phyloP scores from a whole-genome alignment of 2,329 filamentous ascomycete species.

The Trichoderma koningii region DNA sequence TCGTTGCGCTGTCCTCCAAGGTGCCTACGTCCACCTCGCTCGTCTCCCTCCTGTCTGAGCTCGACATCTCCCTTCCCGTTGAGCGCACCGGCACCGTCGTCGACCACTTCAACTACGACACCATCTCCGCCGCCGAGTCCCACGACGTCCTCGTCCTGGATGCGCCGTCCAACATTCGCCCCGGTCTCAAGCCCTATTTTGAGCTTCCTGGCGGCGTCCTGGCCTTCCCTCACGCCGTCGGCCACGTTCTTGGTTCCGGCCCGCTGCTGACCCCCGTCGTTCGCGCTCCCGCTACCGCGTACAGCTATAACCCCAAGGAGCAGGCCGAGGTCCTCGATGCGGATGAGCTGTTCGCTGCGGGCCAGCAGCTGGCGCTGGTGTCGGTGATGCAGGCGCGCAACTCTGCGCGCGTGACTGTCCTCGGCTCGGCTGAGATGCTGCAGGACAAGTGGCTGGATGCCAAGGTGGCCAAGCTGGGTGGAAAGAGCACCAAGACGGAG shows the following conservation, averaged over 20 bases:
- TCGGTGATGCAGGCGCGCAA: slow-evolving; percentile 89
- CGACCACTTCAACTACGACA: slow-evolving; percentile 95
- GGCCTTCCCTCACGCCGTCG: slow-evolving; percentile 79
- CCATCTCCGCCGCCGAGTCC: slow-evolving; percentile 70
- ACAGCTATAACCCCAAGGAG: slow-evolving; percentile 93
- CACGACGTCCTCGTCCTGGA: slow-evolving; percentile 87
- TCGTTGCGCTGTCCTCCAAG: slow-evolving; percentile 78
- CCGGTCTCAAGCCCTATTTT: slow-evolving; percentile 78
- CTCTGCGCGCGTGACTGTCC: slow-evolving; percentile 81
- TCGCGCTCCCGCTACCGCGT: slow-evolving; percentile 79
- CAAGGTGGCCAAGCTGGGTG: slow-evolving; percentile 65
- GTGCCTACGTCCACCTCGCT: slow-evolving; percentile 70
- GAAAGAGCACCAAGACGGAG: slow-evolving; percentile 60
- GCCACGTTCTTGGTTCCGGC: slow-evolving; percentile 77
- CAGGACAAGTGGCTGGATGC: slow-evolving; percentile 87
- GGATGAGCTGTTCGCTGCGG: slow-evolving; percentile 83
- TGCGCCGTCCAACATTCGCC: slow-evolving; percentile 63
- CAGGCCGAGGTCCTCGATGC: slow-evolving; percentile 63
- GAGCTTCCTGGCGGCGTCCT: slow-evolving; percentile 57
- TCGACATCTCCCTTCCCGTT: slow-evolving; percentile 83
- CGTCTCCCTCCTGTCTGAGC: slow-evolving; percentile 77
- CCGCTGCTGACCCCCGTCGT: slow-evolving; percentile 80
- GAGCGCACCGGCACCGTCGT: slow-evolving; percentile 85
- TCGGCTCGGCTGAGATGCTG: slow-evolving; percentile 85
- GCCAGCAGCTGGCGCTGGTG: slow-evolving; percentile 80